A percentile compares a stretch with the other conserved stretches of the same genome.
Conservation (phyloP, 441 rosid species). For the Pelargonium australe region DNA sequence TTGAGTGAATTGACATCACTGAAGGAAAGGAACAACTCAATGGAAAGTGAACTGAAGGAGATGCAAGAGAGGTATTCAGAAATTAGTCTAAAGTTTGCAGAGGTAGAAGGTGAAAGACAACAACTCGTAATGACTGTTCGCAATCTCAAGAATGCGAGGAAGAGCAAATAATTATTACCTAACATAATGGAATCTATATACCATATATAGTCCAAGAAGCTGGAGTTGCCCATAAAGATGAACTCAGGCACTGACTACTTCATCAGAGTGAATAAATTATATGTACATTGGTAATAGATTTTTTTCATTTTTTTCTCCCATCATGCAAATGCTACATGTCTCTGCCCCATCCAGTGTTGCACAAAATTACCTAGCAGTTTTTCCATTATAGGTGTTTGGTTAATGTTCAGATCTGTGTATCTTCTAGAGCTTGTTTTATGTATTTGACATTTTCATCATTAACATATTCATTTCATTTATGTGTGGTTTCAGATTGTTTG, state of each 20-base stretch:
- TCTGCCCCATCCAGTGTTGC: not conserved
- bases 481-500: not conserved
- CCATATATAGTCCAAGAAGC: not conserved
- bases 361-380: not conserved
- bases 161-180: not conserved
- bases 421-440: slow-evolving; percentile 7
- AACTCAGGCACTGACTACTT: not conserved
- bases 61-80: slow-evolving; percentile 7
- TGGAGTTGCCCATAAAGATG: not conserved
- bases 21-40: not conserved
- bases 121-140: slow-evolving; percentile 1
- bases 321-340: too few species aligned
- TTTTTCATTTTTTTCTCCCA: not conserved
- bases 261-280: not conserved
- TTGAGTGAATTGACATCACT: not conserved
- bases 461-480: not conserved
- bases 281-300: not conserved
- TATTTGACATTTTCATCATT: slow-evolving; percentile 2
- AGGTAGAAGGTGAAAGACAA: slow-evolving; percentile 7
- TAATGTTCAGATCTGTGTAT: not conserved
- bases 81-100: slow-evolving; percentile 1
- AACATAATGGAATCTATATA: not conserved
- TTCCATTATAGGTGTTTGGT: not conserved
- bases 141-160: not conserved
- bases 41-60: slow-evolving; percentile 6